phyloP scores from a whole-genome alignment of 176 grass and related monocot species.

The Oryza brachyantha region DNA sequence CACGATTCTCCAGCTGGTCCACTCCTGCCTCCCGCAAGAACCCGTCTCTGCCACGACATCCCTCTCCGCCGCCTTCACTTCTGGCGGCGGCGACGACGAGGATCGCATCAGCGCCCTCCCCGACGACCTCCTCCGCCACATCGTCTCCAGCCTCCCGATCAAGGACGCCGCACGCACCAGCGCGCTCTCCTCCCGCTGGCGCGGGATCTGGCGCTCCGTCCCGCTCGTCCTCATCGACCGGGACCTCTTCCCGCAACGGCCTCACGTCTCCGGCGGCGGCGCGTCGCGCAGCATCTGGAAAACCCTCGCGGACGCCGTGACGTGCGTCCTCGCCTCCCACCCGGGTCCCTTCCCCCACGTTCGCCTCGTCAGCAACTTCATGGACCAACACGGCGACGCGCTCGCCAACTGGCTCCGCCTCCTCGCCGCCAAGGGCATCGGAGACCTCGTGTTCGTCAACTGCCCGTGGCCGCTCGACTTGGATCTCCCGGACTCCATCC shows the following conservation, averaged over 20 bases:
- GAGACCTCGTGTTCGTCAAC: not conserved
- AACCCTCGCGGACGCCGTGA: not conserved
- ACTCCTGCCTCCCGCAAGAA: not conserved
- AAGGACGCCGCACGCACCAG: conserved; percentile 32
- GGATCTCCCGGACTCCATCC: not conserved
- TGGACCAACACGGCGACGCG: not conserved
- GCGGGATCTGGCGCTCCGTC: conserved; percentile 19
- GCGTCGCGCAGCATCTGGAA: not conserved
- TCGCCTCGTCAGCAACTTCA: not conserved
- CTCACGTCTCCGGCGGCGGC: not conserved
- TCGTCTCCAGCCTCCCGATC: conserved; percentile 23
- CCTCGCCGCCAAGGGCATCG: conserved; percentile 10
- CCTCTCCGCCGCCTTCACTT: not conserved
- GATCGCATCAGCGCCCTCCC: conserved; percentile 37
- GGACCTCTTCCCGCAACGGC: not conserved
- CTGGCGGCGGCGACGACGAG: not conserved
- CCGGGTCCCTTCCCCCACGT: conserved; percentile 9
- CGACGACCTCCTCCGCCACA: conserved; percentile 5
- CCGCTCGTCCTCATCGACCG: conserved; percentile 23
- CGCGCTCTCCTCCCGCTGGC: conserved; percentile 23
- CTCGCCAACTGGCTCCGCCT: not conserved
- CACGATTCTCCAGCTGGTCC: not conserved
- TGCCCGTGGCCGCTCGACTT: not conserved
- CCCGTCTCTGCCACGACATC: not conserved
- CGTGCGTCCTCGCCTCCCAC: conserved; percentile 26